Evolutionary conservation across 192 early-diverging fungal species (phyloP), one percentile per base, ranked within the genome.

Genomic region (Dissophora globulifera): DNA sequence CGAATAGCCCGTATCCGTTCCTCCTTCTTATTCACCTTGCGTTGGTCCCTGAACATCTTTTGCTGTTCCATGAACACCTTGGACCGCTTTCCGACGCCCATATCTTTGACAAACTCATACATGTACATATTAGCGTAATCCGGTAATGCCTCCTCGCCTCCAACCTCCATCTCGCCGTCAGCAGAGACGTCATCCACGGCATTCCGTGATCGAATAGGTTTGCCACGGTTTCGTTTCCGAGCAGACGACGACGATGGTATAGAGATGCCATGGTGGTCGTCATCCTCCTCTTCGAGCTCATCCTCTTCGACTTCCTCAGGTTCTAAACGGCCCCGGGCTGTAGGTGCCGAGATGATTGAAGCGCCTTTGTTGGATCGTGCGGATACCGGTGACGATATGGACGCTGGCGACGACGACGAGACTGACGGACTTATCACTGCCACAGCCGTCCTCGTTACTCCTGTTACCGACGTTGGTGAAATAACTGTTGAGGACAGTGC

Each of bases 111-210:
- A 29, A 76, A 76, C 53, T 76, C 58, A 16, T 62, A 67, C 72
- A 76, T 76, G n/a, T 46, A 64, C 17, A 64, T 76, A 48, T 76
- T 53, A 9, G 50, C 51, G 53, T 76, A 76, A 35, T 76, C 72
- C 2, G 72, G 72, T 38, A 75, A 7, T 1, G 25, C 42, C 0
- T 61, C 51, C n/a, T 76, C 71, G 1, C 38, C 67, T 11, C 29
- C 46, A 7, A 61, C 62, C 38, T 62, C 72, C 0, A 10, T 33
- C 13, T 31, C 30, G 16, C 67, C 55, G 1, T 35, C 69, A 38
- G n/a, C n/a, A n/a, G n/a, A n/a, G n/a, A 8, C 59, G 19, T 40
- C 69, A 1, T 50, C 68, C 1, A 12, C 47, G 23, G 17, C 25
- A 9, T n/a, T 41, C 27, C 48, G 12, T 1, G 22, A 25, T 20